Evolutionary conservation across 192 early-diverging fungal genomes (phyloP).

Genomic region (Linnemannia zychae): DNA sequence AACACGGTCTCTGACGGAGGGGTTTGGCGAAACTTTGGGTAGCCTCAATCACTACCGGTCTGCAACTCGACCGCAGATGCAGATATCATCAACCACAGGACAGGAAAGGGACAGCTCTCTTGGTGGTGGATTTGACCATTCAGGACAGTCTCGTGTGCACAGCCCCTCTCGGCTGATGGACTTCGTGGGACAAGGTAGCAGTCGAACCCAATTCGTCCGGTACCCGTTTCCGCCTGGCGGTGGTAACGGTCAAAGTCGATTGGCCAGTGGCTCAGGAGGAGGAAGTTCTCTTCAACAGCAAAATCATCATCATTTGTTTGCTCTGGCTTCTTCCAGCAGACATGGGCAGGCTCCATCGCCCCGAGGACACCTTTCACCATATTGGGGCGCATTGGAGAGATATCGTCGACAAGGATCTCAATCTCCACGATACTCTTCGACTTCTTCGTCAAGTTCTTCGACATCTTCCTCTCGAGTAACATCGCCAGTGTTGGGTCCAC

Average conservation of each 20-base stretch:
- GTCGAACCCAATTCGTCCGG: not conserved
- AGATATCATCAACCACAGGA: not conserved
- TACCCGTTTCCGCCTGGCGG: not conserved
- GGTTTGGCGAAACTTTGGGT: not conserved
- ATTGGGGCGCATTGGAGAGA: constrained; percentile 18
- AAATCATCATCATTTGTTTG: not conserved
- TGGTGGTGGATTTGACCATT: not conserved
- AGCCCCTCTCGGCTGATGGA: not conserved
- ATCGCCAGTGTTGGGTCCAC: constrained; percentile 11
- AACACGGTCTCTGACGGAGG: not conserved
- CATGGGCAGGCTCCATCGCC: constrained; percentile 16
- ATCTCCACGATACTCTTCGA: constrained; percentile 6
- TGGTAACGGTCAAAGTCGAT: not conserved
- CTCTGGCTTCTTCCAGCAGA: not conserved
- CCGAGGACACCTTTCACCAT: constrained; percentile 12
- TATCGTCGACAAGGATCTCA: constrained; percentile 10
- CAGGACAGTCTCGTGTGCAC: not conserved
- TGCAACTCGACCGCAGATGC: not conserved
- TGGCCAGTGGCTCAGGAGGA: not conserved
- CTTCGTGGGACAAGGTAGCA: not conserved
- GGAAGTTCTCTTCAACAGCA: not conserved
- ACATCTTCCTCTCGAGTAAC: constrained; percentile 19
- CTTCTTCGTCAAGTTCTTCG: constrained; percentile 24
- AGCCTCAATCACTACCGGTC: not conserved
- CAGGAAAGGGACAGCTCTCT: not conserved